A percentile compares a stretch with the other conserved stretches of the same genome.
Evolutionary conservation across 495 filamentous ascomycete genomes (phyloP).

Genomic region (Acidomyces sp.): DNA sequence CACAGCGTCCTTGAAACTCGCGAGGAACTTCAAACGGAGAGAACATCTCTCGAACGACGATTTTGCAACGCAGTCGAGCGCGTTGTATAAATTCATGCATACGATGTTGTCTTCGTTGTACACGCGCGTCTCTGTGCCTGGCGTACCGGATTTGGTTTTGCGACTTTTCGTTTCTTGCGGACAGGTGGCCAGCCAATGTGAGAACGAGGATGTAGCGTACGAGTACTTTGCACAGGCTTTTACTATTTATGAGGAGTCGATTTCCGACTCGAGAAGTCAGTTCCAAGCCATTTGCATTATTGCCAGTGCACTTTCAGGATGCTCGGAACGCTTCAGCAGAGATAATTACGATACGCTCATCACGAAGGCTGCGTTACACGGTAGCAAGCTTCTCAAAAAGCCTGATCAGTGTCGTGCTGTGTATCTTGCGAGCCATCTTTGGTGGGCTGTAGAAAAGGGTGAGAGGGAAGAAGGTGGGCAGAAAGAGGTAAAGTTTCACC

Average conservation of each 20-base stretch:
- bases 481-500: slow-evolving; percentile 52
- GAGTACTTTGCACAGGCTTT: slow-evolving; percentile 98
- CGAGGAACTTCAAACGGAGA: slow-evolving; percentile 73
- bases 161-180: slow-evolving; percentile 84
- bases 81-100: slow-evolving; percentile 92
- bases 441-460: slow-evolving; percentile 89
- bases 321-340: slow-evolving; percentile 64
- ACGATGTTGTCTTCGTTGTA: slow-evolving; percentile 77
- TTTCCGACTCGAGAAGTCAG: slow-evolving; percentile 88
- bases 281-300: slow-evolving; percentile 97
- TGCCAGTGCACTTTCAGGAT: slow-evolving; percentile 73
- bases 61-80: slow-evolving; percentile 77
- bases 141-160: slow-evolving; percentile 71
- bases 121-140: slow-evolving; percentile 54
- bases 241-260: slow-evolving; percentile 91
- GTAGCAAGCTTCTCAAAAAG: slow-evolving; percentile 94
- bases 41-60: slow-evolving; percentile 94
- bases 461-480: slow-evolving; percentile 57
- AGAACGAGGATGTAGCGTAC: slow-evolving; percentile 89
- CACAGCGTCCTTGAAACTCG: slow-evolving; percentile 79
- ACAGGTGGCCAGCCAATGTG: slow-evolving; percentile 82
- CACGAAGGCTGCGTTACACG: slow-evolving; percentile 91
- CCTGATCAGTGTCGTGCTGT: slow-evolving; percentile 95
- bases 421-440: slow-evolving; percentile 88
- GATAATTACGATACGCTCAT: slow-evolving; percentile 99